Evolutionary conservation across 2,329 filamentous ascomycete species (phyloP), one percentile per base, ranked within the genome.

Genomic region (Phialophora macrospora): DNA sequence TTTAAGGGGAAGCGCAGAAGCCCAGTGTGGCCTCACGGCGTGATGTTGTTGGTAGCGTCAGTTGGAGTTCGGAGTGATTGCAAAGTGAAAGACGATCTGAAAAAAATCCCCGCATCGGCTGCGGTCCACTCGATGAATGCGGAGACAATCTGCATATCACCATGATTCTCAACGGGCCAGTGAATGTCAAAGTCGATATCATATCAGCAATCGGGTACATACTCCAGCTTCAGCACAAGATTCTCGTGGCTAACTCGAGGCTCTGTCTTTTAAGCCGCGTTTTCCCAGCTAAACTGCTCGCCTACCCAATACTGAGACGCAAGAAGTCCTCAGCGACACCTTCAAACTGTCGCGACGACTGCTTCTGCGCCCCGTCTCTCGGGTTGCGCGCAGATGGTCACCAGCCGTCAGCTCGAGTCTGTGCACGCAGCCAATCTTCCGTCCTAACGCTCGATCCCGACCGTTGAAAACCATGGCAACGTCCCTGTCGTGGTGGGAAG

Each of bases 321-420:
- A n/a, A 44, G 38, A 17, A 2, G 38, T 44, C 38, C 38, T 2
- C 3, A 8, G 38, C 17, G 38, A 44, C 38, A n/a, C 57, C 58
- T 69, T 75, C 73, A 77, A 75, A 71, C 73, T 78, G 72, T 78
- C 77, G 51, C 75, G 77, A 64, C 74, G 72, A 73, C 63, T 75
- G 34, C 68, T 70, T 46, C 65, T 72, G 69, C 73, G 75, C 73
- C 73, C 76, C 71, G 73, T 77, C 62, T 70, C 72, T 71, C 74
- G 76, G 69, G 69, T 64, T 49, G 20, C 57, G 46, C 59, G 55
- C 60, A 62, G 17, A 71, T 70, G 70, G 62, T 60, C 60, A 48
- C 48, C 20, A 17, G 20, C 24, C 11, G 9, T 28, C 22, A 41
- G 55, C 20, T 24, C 51, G 20, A 55, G 34, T 52, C 34, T 22